Percentiles rank a stretch among this genome's conserved stretches.
phyloP scores from a whole-genome alignment of 1,284 basidiomycete genomes.

The Moesziomyces sp. region DNA sequence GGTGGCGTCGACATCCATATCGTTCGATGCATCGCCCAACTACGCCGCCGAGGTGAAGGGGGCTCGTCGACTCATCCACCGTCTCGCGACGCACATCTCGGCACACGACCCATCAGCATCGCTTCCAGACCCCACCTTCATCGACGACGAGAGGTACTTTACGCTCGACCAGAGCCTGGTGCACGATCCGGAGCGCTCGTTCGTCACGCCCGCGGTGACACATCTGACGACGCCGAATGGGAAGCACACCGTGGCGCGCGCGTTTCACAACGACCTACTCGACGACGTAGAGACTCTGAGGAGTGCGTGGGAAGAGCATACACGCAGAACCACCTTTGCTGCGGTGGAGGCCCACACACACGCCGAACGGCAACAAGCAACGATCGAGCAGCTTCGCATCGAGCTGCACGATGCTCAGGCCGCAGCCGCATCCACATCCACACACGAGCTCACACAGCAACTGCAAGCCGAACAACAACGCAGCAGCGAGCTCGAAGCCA shows the following conservation, averaged over 20 bases:
- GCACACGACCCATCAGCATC: conserved; percentile 9
- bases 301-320: conserved; percentile 10
- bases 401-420: background rate
- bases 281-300: conserved; percentile 28
- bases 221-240: conserved; percentile 26
- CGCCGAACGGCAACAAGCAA: background rate
- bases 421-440: background rate
- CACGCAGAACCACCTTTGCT: conserved; percentile 6
- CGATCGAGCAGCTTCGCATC: conserved; percentile 1
- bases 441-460: background rate
- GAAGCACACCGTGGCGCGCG: conserved; percentile 4
- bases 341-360: conserved; percentile 14
- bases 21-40: conserved; percentile 1
- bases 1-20: background rate
- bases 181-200: conserved; percentile 22
- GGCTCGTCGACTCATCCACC: conserved; percentile 14
- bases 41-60: conserved; percentile 10
- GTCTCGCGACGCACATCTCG: conserved; percentile 9
- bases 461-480: background rate
- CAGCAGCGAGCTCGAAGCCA: background rate
- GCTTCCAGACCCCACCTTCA: background rate
- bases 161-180: conserved; percentile 27
- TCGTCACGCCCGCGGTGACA: conserved; percentile 9
- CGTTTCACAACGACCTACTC: conserved; percentile 22
- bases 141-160: conserved; percentile 3